Conservation (phyloP, 1,284 basidiomycete species). For the Ceratobasidium sp. region DNA sequence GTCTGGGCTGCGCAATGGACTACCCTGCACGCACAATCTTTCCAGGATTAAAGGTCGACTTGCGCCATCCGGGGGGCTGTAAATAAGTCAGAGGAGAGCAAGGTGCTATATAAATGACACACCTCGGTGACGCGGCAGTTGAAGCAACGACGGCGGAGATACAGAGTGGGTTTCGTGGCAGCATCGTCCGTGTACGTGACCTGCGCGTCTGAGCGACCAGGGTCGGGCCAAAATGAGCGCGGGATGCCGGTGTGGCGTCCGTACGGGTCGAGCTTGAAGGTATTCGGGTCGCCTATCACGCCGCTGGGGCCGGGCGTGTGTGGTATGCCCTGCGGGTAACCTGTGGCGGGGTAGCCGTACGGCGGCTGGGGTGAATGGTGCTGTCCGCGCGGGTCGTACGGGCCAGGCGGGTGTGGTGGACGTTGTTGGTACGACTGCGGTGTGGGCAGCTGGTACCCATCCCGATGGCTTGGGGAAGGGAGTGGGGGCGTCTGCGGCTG, state of each 20-base stretch:
- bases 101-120: neutral
- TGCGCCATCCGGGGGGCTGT: constrained; percentile 81
- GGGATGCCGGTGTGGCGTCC: constrained; percentile 37
- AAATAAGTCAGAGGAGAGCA: constrained; percentile 5
- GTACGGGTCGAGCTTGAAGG: constrained; percentile 44
- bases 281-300: constrained; percentile 42
- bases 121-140: constrained; percentile 87
- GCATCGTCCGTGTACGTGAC: constrained; percentile 90
- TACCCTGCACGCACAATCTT: constrained; percentile 75
- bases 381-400: constrained; percentile 36
- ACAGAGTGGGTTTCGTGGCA: constrained; percentile 87
- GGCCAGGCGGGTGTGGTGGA: constrained; percentile 1
- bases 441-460: constrained; percentile 23
- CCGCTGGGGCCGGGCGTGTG: constrained; percentile 40
- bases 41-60: constrained; percentile 85
- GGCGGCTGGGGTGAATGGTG: constrained; percentile 1
- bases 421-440: too few species aligned
- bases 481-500: constrained; percentile 19
- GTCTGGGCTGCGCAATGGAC: neutral
- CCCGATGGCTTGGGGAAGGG: constrained; percentile 14
- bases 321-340: constrained; percentile 8
- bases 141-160: constrained; percentile 84
- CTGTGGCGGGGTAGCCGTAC: neutral
- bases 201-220: constrained; percentile 54
- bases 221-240: neutral